A percentile compares a stretch with the other conserved stretches of the same genome.
Conservation (phyloP, 495 filamentous ascomycete species). For the Penicillium turbatum region DNA sequence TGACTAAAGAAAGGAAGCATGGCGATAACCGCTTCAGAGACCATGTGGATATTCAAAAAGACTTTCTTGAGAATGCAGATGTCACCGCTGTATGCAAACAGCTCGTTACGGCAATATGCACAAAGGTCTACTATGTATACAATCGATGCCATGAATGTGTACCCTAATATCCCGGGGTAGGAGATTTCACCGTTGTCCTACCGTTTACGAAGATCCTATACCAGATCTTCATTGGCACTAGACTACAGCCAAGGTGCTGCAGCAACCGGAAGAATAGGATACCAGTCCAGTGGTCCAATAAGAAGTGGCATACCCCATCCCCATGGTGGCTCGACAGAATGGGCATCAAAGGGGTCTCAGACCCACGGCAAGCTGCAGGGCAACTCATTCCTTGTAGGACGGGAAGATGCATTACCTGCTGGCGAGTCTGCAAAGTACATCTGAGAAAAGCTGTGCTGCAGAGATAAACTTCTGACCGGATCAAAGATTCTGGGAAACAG, state of each 20-base stretch:
- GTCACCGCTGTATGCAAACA: slow-evolving; percentile 32
- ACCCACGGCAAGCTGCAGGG: slow-evolving; percentile 38
- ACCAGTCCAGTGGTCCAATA: slow-evolving; percentile 19
- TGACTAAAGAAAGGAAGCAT: slow-evolving; percentile 18
- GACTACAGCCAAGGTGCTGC: slow-evolving; percentile 15
- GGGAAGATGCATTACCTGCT: slow-evolving; percentile 25
- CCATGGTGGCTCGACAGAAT: slow-evolving; percentile 23
- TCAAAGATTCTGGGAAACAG: slow-evolving; percentile 9
- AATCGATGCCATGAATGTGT: neutral
- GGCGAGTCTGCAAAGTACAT: slow-evolving; percentile 18
- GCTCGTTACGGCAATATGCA: slow-evolving; percentile 22
- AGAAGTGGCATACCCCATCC: slow-evolving; percentile 4
- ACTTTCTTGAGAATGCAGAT: neutral
- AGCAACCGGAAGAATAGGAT: slow-evolving; percentile 26
- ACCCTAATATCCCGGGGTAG: neutral
- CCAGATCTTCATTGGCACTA: slow-evolving; percentile 18
- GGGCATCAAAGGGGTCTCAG: slow-evolving; percentile 36
- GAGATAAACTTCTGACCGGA: slow-evolving; percentile 25
- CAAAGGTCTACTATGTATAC: neutral
- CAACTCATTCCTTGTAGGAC: slow-evolving; percentile 29
- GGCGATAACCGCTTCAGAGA: slow-evolving; percentile 29
- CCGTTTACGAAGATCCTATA: slow-evolving; percentile 7
- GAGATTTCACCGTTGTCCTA: neutral
- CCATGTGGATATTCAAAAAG: slow-evolving; percentile 54
- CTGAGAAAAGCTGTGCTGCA: slow-evolving; percentile 7